Conservation (phyloP, 768 basidiomycete species). For the Xerocomus brunneocitrinus region DNA sequence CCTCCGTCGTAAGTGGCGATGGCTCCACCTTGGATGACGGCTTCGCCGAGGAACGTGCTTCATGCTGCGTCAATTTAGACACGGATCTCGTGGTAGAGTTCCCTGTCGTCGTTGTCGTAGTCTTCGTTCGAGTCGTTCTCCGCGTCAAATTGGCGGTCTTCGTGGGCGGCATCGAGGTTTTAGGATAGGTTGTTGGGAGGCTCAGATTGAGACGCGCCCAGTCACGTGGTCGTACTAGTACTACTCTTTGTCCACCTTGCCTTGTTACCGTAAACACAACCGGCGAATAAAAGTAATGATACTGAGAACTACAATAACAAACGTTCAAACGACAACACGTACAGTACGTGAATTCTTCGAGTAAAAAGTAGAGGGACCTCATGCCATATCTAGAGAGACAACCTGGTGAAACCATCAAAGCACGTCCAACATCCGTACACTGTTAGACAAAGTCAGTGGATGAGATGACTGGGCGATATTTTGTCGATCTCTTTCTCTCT, state of each 20-base stretch:
- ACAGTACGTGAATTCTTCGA: too few species aligned
- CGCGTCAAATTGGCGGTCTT: constrained; percentile 4
- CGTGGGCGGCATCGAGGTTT: constrained; percentile 10
- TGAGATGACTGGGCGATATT: too few species aligned
- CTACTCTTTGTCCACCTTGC: background rate
- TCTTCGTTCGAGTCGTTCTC: constrained; percentile 14
- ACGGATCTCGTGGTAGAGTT: constrained; percentile 17
- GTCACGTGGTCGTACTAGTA: constrained; percentile 7
- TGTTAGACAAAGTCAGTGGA: too few species aligned
- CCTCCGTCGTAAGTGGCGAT: constrained; percentile 25
- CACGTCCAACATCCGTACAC: too few species aligned
- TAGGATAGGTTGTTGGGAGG: background rate
- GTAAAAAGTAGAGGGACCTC: too few species aligned
- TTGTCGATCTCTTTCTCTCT: too few species aligned
- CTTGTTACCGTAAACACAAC: too few species aligned
- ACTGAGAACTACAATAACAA: too few species aligned
- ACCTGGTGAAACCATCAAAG: too few species aligned
- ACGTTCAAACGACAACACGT: too few species aligned
- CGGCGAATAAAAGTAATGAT: too few species aligned
- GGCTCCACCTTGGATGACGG: constrained; percentile 5
- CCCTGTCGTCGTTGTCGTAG: background rate
- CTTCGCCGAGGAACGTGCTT: constrained; percentile 27
- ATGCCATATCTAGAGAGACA: too few species aligned
- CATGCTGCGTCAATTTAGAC: constrained; percentile 26
- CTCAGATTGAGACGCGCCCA: constrained; percentile 6